phyloP scores from a whole-genome alignment of 129 eudicot species.

The Kitagawia praeruptora region DNA sequence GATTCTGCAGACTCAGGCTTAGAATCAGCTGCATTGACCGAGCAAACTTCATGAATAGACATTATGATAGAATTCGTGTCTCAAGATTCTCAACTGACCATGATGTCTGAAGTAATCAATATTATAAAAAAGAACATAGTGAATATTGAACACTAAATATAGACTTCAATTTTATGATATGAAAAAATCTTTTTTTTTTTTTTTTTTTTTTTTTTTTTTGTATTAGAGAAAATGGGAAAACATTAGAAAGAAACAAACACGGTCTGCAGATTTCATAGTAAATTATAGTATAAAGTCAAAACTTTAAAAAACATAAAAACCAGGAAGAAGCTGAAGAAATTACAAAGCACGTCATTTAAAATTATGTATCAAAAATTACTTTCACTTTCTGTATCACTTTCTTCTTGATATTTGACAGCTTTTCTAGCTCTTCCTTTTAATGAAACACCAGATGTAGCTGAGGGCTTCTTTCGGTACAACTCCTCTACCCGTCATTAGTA shows the following conservation, averaged over 20 bases:
- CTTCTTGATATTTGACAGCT: conserved; percentile 73
- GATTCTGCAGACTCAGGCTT: conserved; percentile 36
- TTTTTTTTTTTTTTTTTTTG: too few species aligned
- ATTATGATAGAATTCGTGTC: neutral
- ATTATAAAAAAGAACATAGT: neutral
- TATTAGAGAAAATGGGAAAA: neutral
- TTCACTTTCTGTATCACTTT: conserved; percentile 41
- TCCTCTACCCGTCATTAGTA: conserved; percentile 43
- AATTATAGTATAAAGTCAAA: neutral
- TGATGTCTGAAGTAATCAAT: neutral
- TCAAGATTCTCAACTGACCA: neutral
- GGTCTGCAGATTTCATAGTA: neutral
- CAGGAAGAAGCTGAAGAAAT: neutral
- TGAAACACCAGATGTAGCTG: conserved; percentile 73
- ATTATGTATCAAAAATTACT: conserved; percentile 30
- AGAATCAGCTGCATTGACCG: conserved; percentile 61
- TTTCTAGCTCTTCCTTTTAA: conserved; percentile 80
- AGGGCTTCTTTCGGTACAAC: conserved; percentile 53
- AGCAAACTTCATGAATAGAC: conserved; percentile 11
- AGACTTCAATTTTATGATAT: neutral
- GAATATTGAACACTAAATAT: neutral
- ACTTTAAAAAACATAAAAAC: neutral
- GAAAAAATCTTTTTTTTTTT: too few species aligned
- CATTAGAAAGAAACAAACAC: neutral
- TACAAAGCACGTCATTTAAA: neutral